Percentiles rank a stretch among this genome's conserved stretches.
These are phyloP conservation scores for Penicillium simplicissimum DNA, from an alignment of 495 filamentous ascomycete genomes.

Conservation along the genomic window DNA sequence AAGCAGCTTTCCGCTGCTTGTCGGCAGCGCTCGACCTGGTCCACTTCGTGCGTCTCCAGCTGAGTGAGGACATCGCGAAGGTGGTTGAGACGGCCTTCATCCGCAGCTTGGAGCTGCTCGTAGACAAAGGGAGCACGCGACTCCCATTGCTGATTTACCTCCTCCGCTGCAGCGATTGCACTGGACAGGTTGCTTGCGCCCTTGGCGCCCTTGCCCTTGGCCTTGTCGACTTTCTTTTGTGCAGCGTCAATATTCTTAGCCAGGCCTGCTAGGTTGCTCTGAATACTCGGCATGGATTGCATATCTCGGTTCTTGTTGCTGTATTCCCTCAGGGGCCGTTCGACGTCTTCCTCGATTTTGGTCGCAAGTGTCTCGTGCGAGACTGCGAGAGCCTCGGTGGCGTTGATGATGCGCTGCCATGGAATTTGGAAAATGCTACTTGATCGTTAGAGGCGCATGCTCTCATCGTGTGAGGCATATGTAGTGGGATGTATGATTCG, in stretches of 20 bases:
- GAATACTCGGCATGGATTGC: conserved; percentile 79
- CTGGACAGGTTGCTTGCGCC: conserved; percentile 78
- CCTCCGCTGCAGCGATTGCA: conserved; percentile 72
- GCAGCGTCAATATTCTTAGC: conserved; percentile 83
- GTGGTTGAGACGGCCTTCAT: conserved; percentile 88
- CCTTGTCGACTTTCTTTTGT: conserved; percentile 85
- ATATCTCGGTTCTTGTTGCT: conserved; percentile 74
- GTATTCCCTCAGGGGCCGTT: conserved; percentile 77
- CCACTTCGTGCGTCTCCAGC: conserved; percentile 87
- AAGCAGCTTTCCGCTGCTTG: conserved; percentile 78
- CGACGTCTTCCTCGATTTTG: conserved; percentile 89
- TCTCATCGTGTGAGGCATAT: background rate
- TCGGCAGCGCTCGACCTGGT: conserved; percentile 78
- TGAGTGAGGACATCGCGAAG: conserved; percentile 92
- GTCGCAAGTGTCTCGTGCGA: conserved; percentile 82
- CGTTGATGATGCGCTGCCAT: conserved; percentile 87
- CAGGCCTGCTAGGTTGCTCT: conserved; percentile 74
- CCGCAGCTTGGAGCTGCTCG: conserved; percentile 87
- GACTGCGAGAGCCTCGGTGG: conserved; percentile 75
- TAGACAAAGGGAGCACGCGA: conserved; percentile 95
- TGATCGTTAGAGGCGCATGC: conserved; percentile 3
- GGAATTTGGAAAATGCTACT: conserved; percentile 82
- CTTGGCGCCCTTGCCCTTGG: conserved; percentile 75
- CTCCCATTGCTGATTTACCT: conserved; percentile 83
- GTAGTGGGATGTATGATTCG: background rate